phyloP scores from a whole-genome alignment of 331 rosid species.

The Cydonia oblonga region DNA sequence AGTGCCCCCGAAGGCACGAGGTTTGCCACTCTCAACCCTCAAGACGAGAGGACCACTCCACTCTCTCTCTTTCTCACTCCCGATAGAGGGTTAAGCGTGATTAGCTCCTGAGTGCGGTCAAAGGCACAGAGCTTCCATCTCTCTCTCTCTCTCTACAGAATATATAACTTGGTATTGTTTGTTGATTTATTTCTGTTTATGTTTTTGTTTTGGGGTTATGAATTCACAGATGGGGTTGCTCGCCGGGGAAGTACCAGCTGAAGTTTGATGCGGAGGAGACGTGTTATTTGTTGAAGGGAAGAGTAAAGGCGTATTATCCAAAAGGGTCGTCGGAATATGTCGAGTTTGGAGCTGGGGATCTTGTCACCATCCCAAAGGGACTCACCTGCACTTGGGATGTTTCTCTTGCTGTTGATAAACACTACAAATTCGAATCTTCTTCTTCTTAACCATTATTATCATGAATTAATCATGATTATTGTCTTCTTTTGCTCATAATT shows the following conservation, averaged over 20 bases:
- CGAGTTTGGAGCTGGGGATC: constrained; percentile 95
- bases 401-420: constrained; percentile 82
- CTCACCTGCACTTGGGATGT: constrained; percentile 98
- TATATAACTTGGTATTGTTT: neutral
- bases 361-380: constrained; percentile 79
- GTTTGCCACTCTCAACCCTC: too few species aligned
- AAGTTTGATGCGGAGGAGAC: constrained; percentile 97
- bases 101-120: neutral
- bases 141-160: neutral
- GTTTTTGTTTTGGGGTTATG: neutral
- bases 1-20: too few species aligned
- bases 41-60: too few species aligned
- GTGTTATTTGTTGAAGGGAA: constrained; percentile 83
- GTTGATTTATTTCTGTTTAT: neutral
- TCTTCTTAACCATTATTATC: constrained; percentile 2
- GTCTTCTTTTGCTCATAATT: neutral
- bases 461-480: neutral
- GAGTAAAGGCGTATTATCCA: constrained; percentile 73
- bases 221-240: constrained; percentile 79
- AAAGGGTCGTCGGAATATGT: constrained; percentile 64
- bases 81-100: neutral
- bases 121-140: neutral
- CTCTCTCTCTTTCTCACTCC: too few species aligned
- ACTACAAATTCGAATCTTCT: constrained; percentile 78
- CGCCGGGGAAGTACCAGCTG: constrained; percentile 85